These are phyloP conservation scores for Talaromyces albobiverticillius DNA, from an alignment of 2,329 filamentous ascomycete species.

Conservation along the genomic window DNA sequence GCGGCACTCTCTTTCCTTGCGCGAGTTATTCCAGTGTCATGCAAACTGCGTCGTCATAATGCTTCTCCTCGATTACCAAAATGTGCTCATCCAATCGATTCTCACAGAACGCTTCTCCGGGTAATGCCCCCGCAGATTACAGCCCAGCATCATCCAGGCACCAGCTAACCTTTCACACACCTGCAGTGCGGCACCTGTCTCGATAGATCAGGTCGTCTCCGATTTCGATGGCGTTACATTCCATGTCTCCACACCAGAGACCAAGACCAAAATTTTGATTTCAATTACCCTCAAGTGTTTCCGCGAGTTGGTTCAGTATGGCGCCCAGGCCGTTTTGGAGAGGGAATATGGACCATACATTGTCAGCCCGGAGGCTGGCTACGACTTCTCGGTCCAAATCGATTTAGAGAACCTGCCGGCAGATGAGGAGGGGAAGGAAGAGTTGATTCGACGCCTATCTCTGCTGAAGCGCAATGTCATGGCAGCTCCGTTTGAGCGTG, in stretches of 20 bases:
- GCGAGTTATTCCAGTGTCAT: constrained; percentile 15
- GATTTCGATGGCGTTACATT: constrained; percentile 99
- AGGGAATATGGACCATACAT: constrained; percentile 95
- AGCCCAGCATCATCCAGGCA: constrained; percentile 25
- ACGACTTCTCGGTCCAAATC: constrained; percentile 90
- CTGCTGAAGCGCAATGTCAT: constrained; percentile 97
- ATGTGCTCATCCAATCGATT: constrained; percentile 94
- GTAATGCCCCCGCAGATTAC: constrained; percentile 47
- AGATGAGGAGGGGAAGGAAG: constrained; percentile 80
- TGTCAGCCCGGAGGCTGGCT: constrained; percentile 80
- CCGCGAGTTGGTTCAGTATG: constrained; percentile 86
- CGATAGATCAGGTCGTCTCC: constrained; percentile 96
- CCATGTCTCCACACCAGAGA: constrained; percentile 93
- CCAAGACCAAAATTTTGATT: constrained; percentile 89
- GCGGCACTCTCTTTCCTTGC: background rate
- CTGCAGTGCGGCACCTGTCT: constrained; percentile 72
- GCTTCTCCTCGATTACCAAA: constrained; percentile 99
- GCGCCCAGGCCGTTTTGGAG: constrained; percentile 84
- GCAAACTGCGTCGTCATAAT: constrained; percentile 40
- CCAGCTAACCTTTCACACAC: constrained; percentile 38
- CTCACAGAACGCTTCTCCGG: constrained; percentile 91
- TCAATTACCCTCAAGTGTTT: constrained; percentile 96
- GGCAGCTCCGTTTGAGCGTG: constrained; percentile 96
- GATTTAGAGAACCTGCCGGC: constrained; percentile 84
- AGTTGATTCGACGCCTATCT: constrained; percentile 80